phyloP scores from a whole-genome alignment of 176 grass and related monocot species.

The Saccharum spontaneum region DNA sequence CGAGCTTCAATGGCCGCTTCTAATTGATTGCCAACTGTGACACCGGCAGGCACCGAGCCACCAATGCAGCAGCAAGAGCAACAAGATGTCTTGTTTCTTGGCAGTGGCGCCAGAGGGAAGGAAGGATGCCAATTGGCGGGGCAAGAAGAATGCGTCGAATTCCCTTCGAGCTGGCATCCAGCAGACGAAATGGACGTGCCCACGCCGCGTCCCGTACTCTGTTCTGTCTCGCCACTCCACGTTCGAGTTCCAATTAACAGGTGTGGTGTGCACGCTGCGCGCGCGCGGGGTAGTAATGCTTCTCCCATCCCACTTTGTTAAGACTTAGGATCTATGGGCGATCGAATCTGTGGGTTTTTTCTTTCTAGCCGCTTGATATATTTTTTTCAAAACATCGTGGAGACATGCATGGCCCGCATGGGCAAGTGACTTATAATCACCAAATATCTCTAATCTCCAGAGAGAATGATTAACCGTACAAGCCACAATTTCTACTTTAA shows the following conservation, averaged over 20 bases:
- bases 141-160: conserved; percentile 1
- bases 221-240: too few species aligned
- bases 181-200: conserved; percentile 35
- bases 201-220: background rate
- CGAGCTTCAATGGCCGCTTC: conserved; percentile 5
- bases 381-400: too few species aligned
- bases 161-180: conserved; percentile 43
- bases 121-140: conserved; percentile 33
- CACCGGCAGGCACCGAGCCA: background rate
- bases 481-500: too few species aligned
- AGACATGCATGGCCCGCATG: too few species aligned
- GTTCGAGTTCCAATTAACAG: background rate
- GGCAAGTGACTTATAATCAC: too few species aligned
- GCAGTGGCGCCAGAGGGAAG: background rate
- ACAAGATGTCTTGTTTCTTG: background rate
- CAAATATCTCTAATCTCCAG: too few species aligned
- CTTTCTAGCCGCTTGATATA: too few species aligned
- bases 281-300: background rate
- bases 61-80: background rate
- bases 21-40: background rate
- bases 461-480: too few species aligned
- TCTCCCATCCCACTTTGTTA: too few species aligned
- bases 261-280: conserved; percentile 17
- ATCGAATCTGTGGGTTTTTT: too few species aligned
- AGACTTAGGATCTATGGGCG: too few species aligned